A percentile compares a stretch with the other conserved stretches of the same genome.
Conservation (phyloP, 176 grass and related monocot genomes). For the Themeda triandra region DNA sequence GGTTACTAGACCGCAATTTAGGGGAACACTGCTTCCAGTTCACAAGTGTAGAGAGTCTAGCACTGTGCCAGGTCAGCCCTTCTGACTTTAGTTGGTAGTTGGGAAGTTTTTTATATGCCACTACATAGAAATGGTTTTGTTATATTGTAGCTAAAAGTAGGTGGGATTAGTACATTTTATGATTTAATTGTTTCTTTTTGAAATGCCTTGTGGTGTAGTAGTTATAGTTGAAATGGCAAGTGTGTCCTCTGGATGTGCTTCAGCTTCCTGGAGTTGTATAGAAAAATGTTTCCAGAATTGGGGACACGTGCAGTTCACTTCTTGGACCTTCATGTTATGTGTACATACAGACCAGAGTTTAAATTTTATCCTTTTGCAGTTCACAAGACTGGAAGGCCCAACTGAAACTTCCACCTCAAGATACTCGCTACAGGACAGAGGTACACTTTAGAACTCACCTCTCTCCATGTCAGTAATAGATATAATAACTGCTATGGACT, state of each 20-base stretch:
- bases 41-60: background rate
- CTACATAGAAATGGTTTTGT: background rate
- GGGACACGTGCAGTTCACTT: background rate
- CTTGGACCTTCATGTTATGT: background rate
- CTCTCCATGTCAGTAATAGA: background rate
- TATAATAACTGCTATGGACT: background rate
- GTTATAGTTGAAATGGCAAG: background rate
- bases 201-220: background rate
- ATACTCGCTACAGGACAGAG: constrained; percentile 86
- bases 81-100: constrained; percentile 1
- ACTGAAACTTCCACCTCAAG: constrained; percentile 69
- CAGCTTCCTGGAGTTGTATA: background rate
- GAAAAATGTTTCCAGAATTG: background rate
- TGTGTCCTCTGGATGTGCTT: background rate
- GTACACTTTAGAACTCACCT: constrained; percentile 26
- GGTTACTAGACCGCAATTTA: background rate
- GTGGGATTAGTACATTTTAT: background rate
- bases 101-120: background rate
- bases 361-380: constrained; percentile 40
- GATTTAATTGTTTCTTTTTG: background rate
- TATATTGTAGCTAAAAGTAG: background rate
- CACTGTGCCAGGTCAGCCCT: background rate
- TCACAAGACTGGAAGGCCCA: constrained; percentile 85
- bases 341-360: background rate
- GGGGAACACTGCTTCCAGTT: background rate